A percentile compares a stretch with the other conserved stretches of the same genome.
Evolutionary conservation across 768 basidiomycete genomes (phyloP).

Genomic region (Russula foetens): DNA sequence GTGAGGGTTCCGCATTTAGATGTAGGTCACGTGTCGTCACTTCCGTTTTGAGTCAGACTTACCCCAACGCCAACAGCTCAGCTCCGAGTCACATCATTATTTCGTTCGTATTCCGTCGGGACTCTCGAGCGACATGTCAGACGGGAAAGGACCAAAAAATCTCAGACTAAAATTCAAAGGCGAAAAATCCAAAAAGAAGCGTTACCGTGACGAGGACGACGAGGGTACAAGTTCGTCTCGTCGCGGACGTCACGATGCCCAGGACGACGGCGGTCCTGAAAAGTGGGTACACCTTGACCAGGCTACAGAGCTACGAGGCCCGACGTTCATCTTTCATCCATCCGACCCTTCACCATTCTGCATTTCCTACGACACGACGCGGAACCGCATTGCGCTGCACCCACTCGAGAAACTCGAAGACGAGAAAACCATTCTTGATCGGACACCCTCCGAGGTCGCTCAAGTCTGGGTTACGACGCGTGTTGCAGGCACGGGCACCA

Average conservation of each 20-base stretch:
- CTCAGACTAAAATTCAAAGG: constrained; percentile 81
- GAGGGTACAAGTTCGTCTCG: constrained; percentile 37
- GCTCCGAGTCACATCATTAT: too few relatives aligned
- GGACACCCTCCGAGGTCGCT: constrained; percentile 69
- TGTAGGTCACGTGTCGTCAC: constrained; percentile 9
- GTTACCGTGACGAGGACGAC: constrained; percentile 50
- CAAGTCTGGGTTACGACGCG: constrained; percentile 92
- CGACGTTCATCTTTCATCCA: constrained; percentile 80
- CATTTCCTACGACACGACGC: constrained; percentile 70
- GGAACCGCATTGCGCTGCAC: constrained; percentile 61
- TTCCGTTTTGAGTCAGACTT: constrained; percentile 23
- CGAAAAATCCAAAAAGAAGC: constrained; percentile 77
- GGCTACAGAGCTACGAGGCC: constrained; percentile 70
- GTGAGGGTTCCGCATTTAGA: constrained; percentile 13
- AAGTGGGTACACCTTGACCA: constrained; percentile 74
- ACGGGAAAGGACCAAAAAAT: constrained; percentile 7
- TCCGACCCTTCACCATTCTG: constrained; percentile 72
- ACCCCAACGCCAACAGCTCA: too few relatives aligned
- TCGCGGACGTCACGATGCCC: constrained; percentile 39
- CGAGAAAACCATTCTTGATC: constrained; percentile 43
- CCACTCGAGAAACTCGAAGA: constrained; percentile 57
- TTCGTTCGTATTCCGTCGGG: background rate
- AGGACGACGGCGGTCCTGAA: constrained; percentile 60
- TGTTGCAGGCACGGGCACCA: constrained; percentile 72
- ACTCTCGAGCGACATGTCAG: constrained; percentile 29